These are phyloP conservation scores for Amylostereum chailletii DNA, from an alignment of 1,284 basidiomycete species.

Conservation along the genomic window DNA sequence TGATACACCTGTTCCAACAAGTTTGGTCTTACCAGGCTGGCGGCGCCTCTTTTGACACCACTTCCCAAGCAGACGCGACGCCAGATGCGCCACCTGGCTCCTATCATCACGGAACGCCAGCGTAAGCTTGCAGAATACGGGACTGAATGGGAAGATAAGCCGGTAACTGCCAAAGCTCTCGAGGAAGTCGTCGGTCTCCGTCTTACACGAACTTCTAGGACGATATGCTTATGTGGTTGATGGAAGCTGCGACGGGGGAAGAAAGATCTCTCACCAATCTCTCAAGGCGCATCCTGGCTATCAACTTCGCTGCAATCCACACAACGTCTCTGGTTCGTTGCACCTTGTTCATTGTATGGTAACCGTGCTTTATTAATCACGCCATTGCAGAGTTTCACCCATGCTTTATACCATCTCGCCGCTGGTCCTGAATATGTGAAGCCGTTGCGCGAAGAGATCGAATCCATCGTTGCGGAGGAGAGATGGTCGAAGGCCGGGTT, in stretches of 20 bases:
- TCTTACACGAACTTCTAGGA: slow-evolving; percentile 18
- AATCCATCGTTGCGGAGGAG: slow-evolving; percentile 23
- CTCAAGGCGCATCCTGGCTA: slow-evolving; percentile 21
- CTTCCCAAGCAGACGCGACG: slow-evolving; percentile 10
- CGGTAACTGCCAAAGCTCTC: slow-evolving; percentile 14
- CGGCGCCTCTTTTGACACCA: slow-evolving; percentile 17
- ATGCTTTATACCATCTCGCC: slow-evolving; percentile 28
- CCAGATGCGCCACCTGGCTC: slow-evolving; percentile 21
- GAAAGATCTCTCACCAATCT: slow-evolving; percentile 23
- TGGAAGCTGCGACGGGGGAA: slow-evolving; percentile 27
- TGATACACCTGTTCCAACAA: not conserved
- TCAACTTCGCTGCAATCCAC: slow-evolving; percentile 33
- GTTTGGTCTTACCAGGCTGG: slow-evolving; percentile 11
- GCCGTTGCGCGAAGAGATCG: slow-evolving; percentile 35
- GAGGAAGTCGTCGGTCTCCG: not conserved
- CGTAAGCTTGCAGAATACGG: slow-evolving; percentile 22
- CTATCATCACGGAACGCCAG: slow-evolving; percentile 28
- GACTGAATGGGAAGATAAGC: slow-evolving; percentile 24
- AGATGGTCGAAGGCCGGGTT: slow-evolving; percentile 37
- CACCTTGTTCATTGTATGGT: not conserved
- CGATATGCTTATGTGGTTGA: slow-evolving; percentile 34
- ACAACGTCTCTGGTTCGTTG: slow-evolving; percentile 23
- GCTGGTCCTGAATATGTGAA: slow-evolving; percentile 27
- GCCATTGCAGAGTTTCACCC: slow-evolving; percentile 21
- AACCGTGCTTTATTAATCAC: not conserved